These are phyloP conservation scores for Quercus alba DNA, from an alignment of 306 rosid genomes.

Conservation along the genomic window DNA sequence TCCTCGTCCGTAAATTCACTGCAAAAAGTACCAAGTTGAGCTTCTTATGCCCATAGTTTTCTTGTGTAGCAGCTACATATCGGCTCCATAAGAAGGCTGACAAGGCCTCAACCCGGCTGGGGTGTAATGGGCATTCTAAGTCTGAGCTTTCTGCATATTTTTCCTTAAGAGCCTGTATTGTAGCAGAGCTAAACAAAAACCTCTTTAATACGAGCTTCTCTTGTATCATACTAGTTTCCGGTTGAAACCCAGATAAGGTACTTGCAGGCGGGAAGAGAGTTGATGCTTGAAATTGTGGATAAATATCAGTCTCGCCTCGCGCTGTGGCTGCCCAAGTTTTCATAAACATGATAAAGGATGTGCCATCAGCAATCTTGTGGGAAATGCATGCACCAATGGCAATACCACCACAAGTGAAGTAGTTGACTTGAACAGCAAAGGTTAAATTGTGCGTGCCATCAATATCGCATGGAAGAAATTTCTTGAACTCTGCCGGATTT, in stretches of 20 bases:
- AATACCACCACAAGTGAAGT: constrained; percentile 31
- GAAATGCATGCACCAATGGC: constrained; percentile 20
- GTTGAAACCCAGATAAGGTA: not conserved
- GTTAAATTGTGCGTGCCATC: too few species aligned
- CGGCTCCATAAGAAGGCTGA: constrained; percentile 14
- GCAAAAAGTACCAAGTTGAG: not conserved
- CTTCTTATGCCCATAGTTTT: not conserved
- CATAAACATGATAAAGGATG: constrained; percentile 17
- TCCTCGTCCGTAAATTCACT: constrained; percentile 7
- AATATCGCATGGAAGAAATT: too few species aligned
- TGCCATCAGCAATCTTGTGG: constrained; percentile 31
- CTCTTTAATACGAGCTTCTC: constrained; percentile 13
- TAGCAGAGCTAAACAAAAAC: constrained; percentile 9
- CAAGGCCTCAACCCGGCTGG: not conserved
- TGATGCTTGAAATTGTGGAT: constrained; percentile 3
- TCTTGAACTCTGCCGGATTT: too few species aligned
- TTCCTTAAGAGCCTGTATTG: not conserved
- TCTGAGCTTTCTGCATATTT: not conserved
- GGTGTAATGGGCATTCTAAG: not conserved
- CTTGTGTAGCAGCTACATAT: not conserved
- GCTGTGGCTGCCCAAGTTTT: constrained; percentile 22
- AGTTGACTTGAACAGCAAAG: constrained; percentile 11
- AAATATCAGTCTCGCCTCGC: not conserved
- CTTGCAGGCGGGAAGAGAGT: constrained; percentile 4
- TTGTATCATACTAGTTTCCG: not conserved